Percentiles rank a stretch among this genome's conserved stretches.
phyloP scores from a whole-genome alignment of 1,139 yeast species.

The Hanseniaspora sp. region DNA sequence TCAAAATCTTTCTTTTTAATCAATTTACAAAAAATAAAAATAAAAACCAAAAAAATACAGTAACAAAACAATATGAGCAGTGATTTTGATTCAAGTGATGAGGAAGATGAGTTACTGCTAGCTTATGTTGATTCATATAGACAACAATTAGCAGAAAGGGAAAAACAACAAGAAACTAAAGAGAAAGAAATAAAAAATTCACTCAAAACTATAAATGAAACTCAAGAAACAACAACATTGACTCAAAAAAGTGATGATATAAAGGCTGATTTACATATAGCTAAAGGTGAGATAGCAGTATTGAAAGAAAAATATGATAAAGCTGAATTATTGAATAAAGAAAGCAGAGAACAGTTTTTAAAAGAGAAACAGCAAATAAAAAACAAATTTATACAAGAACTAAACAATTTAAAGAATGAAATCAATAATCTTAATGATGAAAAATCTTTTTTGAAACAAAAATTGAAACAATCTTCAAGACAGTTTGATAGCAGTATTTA shows the following conservation, averaged over 20 bases:
- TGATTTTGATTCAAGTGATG: conserved; percentile 17
- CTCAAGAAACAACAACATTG: too few relatives aligned
- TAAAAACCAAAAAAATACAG: not conserved
- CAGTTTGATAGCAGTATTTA: not conserved
- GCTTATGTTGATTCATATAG: conserved; percentile 21
- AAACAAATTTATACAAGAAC: conserved; percentile 37
- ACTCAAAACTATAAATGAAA: too few relatives aligned
- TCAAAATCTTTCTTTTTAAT: too few relatives aligned
- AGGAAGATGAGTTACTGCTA: conserved; percentile 26
- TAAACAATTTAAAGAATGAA: conserved; percentile 35
- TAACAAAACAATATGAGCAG: not conserved
- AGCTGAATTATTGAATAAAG: conserved; percentile 32
- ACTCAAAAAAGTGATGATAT: not conserved
- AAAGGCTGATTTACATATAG: conserved; percentile 24
- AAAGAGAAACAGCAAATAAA: conserved; percentile 38
- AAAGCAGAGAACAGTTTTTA: conserved; percentile 30
- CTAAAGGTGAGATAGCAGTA: conserved; percentile 71
- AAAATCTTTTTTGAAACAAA: conserved; percentile 45
- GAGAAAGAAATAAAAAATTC: not conserved
- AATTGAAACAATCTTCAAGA: conserved; percentile 5
- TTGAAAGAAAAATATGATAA: conserved; percentile 52
- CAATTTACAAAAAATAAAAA: too few relatives aligned
- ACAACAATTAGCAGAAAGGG: not conserved
- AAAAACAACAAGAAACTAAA: not conserved
- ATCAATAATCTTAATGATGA: conserved; percentile 58